These are phyloP conservation scores for Trichodelitschia bisporula DNA, from an alignment of 495 filamentous ascomycete species.

Conservation along the genomic window DNA sequence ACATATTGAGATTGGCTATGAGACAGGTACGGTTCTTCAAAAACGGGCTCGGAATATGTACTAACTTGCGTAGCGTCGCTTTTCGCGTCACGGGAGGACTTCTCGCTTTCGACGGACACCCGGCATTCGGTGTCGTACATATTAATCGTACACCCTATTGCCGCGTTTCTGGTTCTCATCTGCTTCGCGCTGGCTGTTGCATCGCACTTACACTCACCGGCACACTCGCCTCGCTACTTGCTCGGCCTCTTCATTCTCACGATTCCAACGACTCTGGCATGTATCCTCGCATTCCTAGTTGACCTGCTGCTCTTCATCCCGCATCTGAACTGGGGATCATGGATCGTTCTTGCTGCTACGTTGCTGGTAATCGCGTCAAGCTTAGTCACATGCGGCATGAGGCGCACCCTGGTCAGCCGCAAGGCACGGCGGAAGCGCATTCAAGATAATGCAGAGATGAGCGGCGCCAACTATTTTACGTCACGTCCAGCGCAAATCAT, in stretches of 20 bases:
- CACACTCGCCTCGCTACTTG: slow-evolving; percentile 81
- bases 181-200: slow-evolving; percentile 56
- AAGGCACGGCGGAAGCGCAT: slow-evolving; percentile 84
- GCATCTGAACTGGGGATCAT: slow-evolving; percentile 82
- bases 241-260: slow-evolving; percentile 64
- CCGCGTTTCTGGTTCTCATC: slow-evolving; percentile 62
- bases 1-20: slow-evolving; percentile 62
- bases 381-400: slow-evolving; percentile 90
- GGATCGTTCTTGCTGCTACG: slow-evolving; percentile 77
- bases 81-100: slow-evolving; percentile 29
- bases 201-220: slow-evolving; percentile 71
- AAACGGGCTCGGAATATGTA: no score
- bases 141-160: slow-evolving; percentile 78
- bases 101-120: slow-evolving; percentile 47
- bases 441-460: slow-evolving; percentile 85
- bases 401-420: slow-evolving; percentile 71
- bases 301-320: slow-evolving; percentile 94
- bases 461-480: slow-evolving; percentile 67
- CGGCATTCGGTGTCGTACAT: slow-evolving; percentile 76
- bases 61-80: no score
- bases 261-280: slow-evolving; percentile 61
- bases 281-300: slow-evolving; percentile 71
- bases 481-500: slow-evolving; percentile 19
- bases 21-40: slow-evolving; percentile 8
- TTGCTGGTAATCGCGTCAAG: slow-evolving; percentile 64